Base-by-base conservation (phyloP, 2,329 filamentous ascomycete genomes). In the Colletotrichum cuscutae region DNA sequence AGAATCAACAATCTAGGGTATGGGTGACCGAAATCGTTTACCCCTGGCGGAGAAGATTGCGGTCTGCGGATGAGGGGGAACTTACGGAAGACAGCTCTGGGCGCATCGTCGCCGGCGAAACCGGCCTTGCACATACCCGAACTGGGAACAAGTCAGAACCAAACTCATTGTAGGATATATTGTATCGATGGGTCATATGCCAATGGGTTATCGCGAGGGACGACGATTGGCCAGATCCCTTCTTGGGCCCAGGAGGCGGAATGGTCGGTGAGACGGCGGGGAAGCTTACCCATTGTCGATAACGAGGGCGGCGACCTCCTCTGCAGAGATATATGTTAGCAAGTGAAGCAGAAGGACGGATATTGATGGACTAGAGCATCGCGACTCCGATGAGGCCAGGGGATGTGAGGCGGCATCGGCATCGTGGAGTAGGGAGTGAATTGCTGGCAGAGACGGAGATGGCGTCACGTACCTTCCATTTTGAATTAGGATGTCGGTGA, bases 71-170 rank as follows among this genome's bases (percentile, higher is more conserved):
- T 78, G 78, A 79, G 79, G 78, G 76, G 76, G 78, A 75, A 95
- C 96, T 98, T 94, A 98, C 96, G 97, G 93, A 99, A 99, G 86
- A 99, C 97, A 89, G 97, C 97, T 92, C 97, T 93, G 86, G 97
- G 97, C 89, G 97, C 97, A 94, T 99, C 97, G 85, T 99, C 97
- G 95, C 97, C 97, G 91, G 97, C 97, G 89, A 99, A 99, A 95
- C 97, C 97, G 93, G 97, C 97, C 92, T 99, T 99, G 91, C 97
- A 99, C 97, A 99, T 98, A 92, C 97, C 97, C 89, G 97, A 98
- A 93, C 96, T 98, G 86, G 77, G 82, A 73, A 78, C 70, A 78
- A 75, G 83, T 88, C 78, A 88, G 86, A 71, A 56, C 28, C 15
- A 65, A 9, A 49, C 13, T 65, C 71, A 58, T 42, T 15, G 46